Evolutionary conservation across 2,329 filamentous ascomycete genomes (phyloP).

Genomic region (Colletotrichum kahawae): DNA sequence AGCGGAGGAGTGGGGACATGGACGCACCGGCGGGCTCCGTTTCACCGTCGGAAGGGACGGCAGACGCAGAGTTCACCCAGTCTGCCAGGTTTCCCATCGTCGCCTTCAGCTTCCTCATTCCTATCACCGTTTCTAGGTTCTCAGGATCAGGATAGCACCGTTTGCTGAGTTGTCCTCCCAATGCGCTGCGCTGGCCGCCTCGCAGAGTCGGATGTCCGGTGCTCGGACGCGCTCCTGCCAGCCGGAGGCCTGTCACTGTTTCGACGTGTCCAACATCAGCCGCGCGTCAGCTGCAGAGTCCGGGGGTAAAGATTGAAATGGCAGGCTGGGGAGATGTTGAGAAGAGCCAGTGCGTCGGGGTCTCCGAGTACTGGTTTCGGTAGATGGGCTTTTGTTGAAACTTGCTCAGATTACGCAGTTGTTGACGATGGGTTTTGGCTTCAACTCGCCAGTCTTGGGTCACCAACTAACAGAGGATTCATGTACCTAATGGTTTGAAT

Average conservation of each 20-base stretch:
- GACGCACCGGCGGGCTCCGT: neutral
- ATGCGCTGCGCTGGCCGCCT: neutral
- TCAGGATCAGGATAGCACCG: neutral
- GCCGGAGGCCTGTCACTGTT: neutral
- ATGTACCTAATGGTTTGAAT: neutral
- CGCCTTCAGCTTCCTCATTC: neutral
- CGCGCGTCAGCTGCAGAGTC: neutral
- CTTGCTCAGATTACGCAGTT: neutral
- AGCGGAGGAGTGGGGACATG: neutral
- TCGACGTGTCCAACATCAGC: neutral
- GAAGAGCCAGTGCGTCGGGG: neutral
- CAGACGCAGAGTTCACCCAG: neutral
- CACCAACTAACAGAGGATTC: neutral
- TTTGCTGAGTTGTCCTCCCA: neutral
- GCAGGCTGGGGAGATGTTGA: neutral
- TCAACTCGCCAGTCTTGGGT: neutral
- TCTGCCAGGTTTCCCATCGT: neutral
- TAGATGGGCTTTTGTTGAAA: neutral
- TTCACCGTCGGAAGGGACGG: neutral
- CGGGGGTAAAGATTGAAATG: neutral
- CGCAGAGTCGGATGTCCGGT: neutral
- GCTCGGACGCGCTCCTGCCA: conserved; percentile 1
- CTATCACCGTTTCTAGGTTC: neutral
- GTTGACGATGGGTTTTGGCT: neutral
- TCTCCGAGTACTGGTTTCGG: neutral